A percentile compares a stretch with the other conserved stretches of the same genome.
These are phyloP conservation scores for Penicillium sp. DNA, from an alignment of 2,329 filamentous ascomycete genomes.

Conservation along the genomic window DNA sequence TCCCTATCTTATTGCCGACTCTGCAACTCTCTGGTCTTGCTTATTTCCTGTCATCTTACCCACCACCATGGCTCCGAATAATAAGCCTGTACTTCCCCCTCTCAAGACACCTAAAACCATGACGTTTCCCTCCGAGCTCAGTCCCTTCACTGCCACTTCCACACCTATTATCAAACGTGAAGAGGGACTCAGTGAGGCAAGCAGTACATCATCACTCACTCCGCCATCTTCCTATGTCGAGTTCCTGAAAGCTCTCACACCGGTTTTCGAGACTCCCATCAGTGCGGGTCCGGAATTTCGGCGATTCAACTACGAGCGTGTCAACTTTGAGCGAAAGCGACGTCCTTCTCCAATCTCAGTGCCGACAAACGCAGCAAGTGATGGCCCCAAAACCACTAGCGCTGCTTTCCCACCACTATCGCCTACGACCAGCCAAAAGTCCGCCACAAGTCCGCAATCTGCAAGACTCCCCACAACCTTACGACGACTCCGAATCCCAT, in stretches of 20 bases:
- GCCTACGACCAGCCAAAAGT: conserved; percentile 59
- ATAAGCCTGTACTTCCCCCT: conserved; percentile 12
- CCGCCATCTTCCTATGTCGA: conserved; percentile 88
- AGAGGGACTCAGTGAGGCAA: conserved; percentile 59
- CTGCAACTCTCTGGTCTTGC: neutral
- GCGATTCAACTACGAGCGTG: conserved; percentile 36
- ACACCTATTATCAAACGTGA: conserved; percentile 67
- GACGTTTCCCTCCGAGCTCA: conserved; percentile 50
- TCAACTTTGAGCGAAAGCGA: conserved; percentile 11
- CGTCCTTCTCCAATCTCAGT: conserved; percentile 36
- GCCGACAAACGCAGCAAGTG: neutral
- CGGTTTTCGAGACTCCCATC: conserved; percentile 67
- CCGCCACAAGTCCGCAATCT: conserved; percentile 41
- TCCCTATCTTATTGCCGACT: neutral
- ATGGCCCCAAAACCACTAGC: neutral
- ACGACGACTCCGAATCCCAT: conserved; percentile 71
- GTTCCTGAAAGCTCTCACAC: conserved; percentile 80
- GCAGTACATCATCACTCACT: conserved; percentile 68
- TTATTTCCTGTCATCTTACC: neutral
- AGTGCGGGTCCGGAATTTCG: conserved; percentile 57
- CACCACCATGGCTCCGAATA: conserved; percentile 1
- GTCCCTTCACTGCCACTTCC: conserved; percentile 52
- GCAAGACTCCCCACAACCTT: conserved; percentile 17
- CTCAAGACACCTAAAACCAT: conserved; percentile 46
- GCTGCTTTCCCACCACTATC: conserved; percentile 59